Base-by-base conservation (phyloP, 805 yeast species). In the Candida coleopterorum region DNA sequence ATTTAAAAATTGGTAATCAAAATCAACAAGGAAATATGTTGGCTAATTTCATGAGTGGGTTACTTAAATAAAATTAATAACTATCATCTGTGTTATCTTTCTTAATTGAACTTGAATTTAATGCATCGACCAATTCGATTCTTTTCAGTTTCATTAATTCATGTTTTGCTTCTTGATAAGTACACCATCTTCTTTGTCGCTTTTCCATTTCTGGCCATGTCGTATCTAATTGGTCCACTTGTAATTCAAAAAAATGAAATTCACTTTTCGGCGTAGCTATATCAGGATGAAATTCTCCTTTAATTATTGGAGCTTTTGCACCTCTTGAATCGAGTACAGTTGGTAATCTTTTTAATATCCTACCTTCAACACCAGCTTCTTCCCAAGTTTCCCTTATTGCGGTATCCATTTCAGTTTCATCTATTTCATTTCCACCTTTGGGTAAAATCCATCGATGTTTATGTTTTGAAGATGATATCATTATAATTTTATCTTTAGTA, bases 361-460 rank as follows among this genome's bases (percentile, higher is more conserved):
- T 62, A 6, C 97, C 96, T 24, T 72, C 74, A 17, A 85, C 85
- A 0, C 98, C 98, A 0, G 95, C 93, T 61, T 93, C 98, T 58
- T 93, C 98, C 98, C 98, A 93, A 0, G 95, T 85, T 55, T 93
- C 98, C 41, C 98, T 69, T 12, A 72, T 64, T 0, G 97, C 97
- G 4, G 85, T 63, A 4, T 61, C 55, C 6, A 54, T 57, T 28
- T 65, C 72, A 4, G 63, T 59, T 58, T 86, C 98, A 57, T 93
- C 98, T 20, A 55, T 55, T 59, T 93, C 98, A 26, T 89, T 79
- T 1, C 98, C 98, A 23, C 98, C 98, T 56, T 93, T 93, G 4
- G 98, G 98, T 4, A 93, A 58, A 6, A 93, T 85, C 95, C 96
- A 90, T 47, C 71, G 71, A 40, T 77, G 74, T 28, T 69, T 71